Percentiles rank a stretch among this genome's conserved stretches.
phyloP scores from a whole-genome alignment of 805 yeast species.

The Nakazawaea laoshanensis region DNA sequence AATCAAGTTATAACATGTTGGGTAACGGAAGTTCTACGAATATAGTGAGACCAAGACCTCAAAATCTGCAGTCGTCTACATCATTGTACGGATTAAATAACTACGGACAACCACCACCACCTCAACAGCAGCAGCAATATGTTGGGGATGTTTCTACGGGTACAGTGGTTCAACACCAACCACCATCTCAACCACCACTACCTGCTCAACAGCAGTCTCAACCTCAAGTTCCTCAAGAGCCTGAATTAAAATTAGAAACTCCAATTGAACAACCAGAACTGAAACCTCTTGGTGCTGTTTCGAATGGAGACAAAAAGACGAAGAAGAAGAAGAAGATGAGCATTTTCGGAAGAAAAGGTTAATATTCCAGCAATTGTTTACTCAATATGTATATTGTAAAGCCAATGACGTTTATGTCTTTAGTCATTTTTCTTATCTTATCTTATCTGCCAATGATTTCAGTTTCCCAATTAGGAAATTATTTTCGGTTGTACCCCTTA shows the following conservation, averaged over 20 bases:
- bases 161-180: constrained; percentile 7
- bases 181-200: constrained; percentile 7
- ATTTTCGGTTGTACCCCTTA: not conserved
- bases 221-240: constrained; percentile 10
- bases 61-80: constrained; percentile 4
- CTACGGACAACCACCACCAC: not conserved
- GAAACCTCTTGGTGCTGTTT: constrained; percentile 13
- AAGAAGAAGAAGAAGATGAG: constrained; percentile 67
- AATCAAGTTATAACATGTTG: constrained; percentile 14
- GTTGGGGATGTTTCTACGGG: constrained; percentile 9
- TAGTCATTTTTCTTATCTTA: no score
- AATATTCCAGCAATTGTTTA: no score
- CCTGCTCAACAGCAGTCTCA: constrained; percentile 11
- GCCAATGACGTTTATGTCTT: no score
- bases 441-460: no score
- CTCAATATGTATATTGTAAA: not conserved
- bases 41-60: constrained; percentile 12
- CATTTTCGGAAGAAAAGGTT: constrained; percentile 69
- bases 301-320: constrained; percentile 19
- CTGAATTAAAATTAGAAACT: constrained; percentile 15
- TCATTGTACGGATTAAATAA: constrained; percentile 3
- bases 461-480: constrained; percentile 2
- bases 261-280: constrained; percentile 1
- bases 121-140: constrained; percentile 1
- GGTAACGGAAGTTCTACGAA: constrained; percentile 10